A percentile compares a stretch with the other conserved stretches of the same genome.
Evolutionary conservation across 225 moss, liverwort and hornwort species (phyloP).

Genomic region (Pseudoscleropodium purum): DNA sequence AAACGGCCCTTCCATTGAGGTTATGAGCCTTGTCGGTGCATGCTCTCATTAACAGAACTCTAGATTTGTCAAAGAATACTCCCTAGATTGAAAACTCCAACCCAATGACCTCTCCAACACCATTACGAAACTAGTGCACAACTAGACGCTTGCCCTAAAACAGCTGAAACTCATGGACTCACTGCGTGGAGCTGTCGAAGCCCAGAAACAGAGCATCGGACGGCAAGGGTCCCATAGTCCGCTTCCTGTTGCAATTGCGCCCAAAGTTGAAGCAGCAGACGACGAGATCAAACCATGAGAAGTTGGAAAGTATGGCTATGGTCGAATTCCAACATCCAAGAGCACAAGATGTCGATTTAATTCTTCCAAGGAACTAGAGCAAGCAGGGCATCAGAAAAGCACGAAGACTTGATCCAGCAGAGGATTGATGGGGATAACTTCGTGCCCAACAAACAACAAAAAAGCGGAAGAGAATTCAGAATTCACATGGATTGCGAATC

Average conservation of each 20-base stretch:
- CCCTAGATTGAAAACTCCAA: not conserved
- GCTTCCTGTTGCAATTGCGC: not conserved
- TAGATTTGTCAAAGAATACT: not conserved
- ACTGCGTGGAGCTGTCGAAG: slow-evolving; percentile 92
- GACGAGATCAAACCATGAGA: not conserved
- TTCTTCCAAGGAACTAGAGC: not conserved
- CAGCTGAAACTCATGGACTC: not conserved
- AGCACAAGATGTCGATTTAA: not conserved
- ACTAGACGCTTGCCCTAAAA: not conserved
- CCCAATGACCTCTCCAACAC: not conserved
- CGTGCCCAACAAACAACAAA: no score
- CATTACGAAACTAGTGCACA: not conserved
- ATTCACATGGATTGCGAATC: not conserved
- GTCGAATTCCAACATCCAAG: not conserved
- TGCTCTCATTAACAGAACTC: not conserved
- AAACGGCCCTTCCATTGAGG: not conserved
- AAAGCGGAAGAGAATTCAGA: not conserved
- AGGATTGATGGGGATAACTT: not conserved
- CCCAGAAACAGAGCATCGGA: slow-evolving; percentile 58
- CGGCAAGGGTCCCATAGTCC: slow-evolving; percentile 12
- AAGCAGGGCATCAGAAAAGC: not conserved
- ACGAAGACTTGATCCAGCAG: not conserved
- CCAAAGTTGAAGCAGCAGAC: not conserved
- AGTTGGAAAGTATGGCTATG: not conserved
- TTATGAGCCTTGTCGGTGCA: not conserved